Conservation (phyloP, 2,329 filamentous ascomycete species). For the Paramyrothecium sp. region DNA sequence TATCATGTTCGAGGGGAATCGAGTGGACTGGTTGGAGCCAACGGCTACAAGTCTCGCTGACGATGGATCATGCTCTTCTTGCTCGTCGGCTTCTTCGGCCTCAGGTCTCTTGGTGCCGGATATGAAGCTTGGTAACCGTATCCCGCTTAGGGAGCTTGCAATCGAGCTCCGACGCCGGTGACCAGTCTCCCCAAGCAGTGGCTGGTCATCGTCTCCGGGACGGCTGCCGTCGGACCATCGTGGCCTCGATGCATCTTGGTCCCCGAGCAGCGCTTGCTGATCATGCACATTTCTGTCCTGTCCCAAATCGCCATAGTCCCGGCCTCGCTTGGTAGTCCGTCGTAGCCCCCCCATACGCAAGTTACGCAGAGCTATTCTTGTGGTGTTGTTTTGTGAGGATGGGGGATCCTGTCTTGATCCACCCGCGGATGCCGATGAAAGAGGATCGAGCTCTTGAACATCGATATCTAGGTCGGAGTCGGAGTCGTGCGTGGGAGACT, state of each 20-base stretch:
- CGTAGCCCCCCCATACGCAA: conserved; percentile 65
- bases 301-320: conserved; percentile 61
- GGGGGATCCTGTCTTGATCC: conserved; percentile 24
- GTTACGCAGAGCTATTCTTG: conserved; percentile 69
- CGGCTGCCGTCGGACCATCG: conserved; percentile 61
- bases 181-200: conserved; percentile 57
- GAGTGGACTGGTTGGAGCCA: conserved; percentile 68
- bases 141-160: conserved; percentile 35
- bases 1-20: conserved; percentile 86
- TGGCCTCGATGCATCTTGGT: conserved; percentile 52
- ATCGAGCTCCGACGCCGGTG: conserved; percentile 25
- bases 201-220: conserved; percentile 66
- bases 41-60: conserved; percentile 74
- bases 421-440: conserved; percentile 34
- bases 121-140: conserved; percentile 69
- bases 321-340: conserved; percentile 51
- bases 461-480: conserved; percentile 76
- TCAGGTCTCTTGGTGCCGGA: conserved; percentile 36
- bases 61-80: conserved; percentile 60
- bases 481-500: conserved; percentile 65
- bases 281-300: conserved; percentile 54
- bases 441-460: conserved; percentile 75
- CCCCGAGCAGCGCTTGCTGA: conserved; percentile 65
- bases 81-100: conserved; percentile 43
- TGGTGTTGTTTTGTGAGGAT: conserved; percentile 41